Conservation (phyloP, 495 filamentous ascomycete species). For the Filosporella fistucella region DNA sequence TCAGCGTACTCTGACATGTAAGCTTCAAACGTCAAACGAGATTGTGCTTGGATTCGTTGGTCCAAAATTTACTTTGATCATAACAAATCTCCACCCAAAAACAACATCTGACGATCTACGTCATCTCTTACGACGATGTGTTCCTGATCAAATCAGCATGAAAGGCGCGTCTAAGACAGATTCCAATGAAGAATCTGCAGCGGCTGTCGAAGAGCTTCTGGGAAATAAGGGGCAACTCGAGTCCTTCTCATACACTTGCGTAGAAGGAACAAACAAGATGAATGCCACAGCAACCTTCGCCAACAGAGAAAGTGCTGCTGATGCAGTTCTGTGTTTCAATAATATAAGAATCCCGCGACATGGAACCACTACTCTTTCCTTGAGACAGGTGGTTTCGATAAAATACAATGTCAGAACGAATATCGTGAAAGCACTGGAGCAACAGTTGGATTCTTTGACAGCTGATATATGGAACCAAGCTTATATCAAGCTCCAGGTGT, state of each 20-base stretch:
- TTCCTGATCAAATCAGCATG: too few relatives aligned
- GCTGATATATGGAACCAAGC: constrained; percentile 25
- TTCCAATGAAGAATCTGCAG: background rate
- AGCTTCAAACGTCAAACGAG: too few relatives aligned
- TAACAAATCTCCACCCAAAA: too few relatives aligned
- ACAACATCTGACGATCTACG: too few relatives aligned
- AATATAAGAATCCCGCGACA: constrained; percentile 18
- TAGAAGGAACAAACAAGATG: too few relatives aligned
- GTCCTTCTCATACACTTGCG: too few relatives aligned
- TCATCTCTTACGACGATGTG: too few relatives aligned
- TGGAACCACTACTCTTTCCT: constrained; percentile 25
- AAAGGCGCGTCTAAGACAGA: too few relatives aligned
- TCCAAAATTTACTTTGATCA: too few relatives aligned
- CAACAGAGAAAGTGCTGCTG: constrained; percentile 24
- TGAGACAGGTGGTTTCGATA: constrained; percentile 27
- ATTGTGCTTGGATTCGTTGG: too few relatives aligned
- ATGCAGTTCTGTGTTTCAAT: constrained; percentile 26
- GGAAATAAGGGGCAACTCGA: background rate
- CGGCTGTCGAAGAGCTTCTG: background rate
- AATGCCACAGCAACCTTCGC: constrained; percentile 31
- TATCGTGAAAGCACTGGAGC: constrained; percentile 33
- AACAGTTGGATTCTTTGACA: constrained; percentile 24
- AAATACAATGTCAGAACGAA: constrained; percentile 29
- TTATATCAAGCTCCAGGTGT: constrained; percentile 26
- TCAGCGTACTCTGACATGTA: too few relatives aligned